Conservation (phyloP, 1,284 basidiomycete species). For the Ustilago loliicola region DNA sequence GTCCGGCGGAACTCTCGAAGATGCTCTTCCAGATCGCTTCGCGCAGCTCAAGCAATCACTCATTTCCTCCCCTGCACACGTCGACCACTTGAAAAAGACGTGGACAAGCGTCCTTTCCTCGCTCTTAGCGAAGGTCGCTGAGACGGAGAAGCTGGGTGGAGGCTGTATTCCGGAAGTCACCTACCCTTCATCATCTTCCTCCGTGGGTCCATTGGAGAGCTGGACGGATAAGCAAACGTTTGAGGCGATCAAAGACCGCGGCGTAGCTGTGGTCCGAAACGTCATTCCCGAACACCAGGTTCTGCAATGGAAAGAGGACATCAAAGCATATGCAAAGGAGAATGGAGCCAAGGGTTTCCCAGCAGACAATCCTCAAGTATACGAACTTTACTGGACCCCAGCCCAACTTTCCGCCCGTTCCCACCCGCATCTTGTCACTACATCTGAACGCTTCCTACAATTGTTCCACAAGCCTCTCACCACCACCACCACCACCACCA, state of each 20-base stretch:
- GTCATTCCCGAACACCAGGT: conserved; percentile 43
- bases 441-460: conserved; percentile 41
- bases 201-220: conserved; percentile 12
- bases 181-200: conserved; percentile 21
- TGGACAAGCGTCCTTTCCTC: conserved; percentile 45
- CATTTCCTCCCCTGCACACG: conserved; percentile 30
- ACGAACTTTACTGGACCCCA: conserved; percentile 60
- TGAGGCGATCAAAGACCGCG: conserved; percentile 45
- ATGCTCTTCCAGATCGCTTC: conserved; percentile 56
- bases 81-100: conserved; percentile 31
- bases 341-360: conserved; percentile 62
- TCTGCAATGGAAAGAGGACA: conserved; percentile 52
- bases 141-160: conserved; percentile 29
- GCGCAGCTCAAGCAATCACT: conserved; percentile 46
- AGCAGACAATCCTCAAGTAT: conserved; percentile 58
- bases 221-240: conserved; percentile 48
- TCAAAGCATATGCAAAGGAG: conserved; percentile 38
- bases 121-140: conserved; percentile 25
- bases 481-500: background rate
- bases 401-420: conserved; percentile 51
- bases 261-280: conserved; percentile 52
- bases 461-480: conserved; percentile 52
- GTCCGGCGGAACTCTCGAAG: conserved; percentile 49
- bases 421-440: conserved; percentile 45
- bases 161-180: conserved; percentile 42